Conservation (phyloP, 345 rosid species). For the Sonneratia caseolaris region DNA sequence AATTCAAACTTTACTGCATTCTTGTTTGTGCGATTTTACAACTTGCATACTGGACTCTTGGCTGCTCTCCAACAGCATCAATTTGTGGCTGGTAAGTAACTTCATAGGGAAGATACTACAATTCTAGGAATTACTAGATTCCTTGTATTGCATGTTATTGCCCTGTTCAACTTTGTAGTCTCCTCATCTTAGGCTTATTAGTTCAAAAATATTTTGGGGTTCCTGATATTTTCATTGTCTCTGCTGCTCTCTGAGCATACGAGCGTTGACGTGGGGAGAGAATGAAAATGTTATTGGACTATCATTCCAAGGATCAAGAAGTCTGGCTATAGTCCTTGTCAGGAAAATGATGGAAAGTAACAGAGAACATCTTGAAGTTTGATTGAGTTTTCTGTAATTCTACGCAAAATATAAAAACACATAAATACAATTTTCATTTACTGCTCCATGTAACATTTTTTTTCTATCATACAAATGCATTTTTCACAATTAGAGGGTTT, state of each 20-base stretch:
- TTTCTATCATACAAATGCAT: neutral
- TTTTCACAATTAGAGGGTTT: neutral
- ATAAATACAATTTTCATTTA: neutral
- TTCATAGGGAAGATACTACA: neutral
- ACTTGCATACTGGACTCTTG: constrained; percentile 17
- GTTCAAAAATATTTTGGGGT: neutral
- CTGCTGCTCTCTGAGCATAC: neutral
- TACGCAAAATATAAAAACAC: neutral
- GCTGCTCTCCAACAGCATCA: constrained; percentile 59
- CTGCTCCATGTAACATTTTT: neutral
- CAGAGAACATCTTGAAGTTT: neutral
- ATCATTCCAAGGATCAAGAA: neutral
- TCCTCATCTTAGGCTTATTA: neutral
- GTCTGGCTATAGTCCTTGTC: neutral
- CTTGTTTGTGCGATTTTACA: neutral
- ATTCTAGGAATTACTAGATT: neutral
- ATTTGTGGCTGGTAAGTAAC: constrained; percentile 81
- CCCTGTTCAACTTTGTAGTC: neutral
- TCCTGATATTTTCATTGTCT: neutral
- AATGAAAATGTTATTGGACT: neutral
- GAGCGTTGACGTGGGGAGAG: neutral
- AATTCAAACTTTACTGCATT: neutral
- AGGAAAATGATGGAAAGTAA: neutral
- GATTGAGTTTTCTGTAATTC: neutral
- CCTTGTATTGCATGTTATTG: neutral